phyloP scores from a whole-genome alignment of 2,329 filamentous ascomycete species.

The Colletotrichum camelliae region DNA sequence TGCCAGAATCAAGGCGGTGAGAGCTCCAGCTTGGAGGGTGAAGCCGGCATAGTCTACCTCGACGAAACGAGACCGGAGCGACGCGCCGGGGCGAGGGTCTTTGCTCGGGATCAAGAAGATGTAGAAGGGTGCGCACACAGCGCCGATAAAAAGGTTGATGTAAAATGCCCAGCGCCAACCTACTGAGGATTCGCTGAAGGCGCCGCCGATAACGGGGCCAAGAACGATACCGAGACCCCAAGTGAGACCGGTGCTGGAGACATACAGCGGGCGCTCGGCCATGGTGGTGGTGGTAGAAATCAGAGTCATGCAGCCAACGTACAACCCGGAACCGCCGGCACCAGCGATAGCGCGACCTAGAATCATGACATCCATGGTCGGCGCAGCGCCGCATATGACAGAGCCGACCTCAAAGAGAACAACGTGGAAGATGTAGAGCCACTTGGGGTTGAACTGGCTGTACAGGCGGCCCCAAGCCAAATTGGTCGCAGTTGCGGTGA shows the following conservation, averaged over 20 bases:
- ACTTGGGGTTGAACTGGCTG: constrained; percentile 34
- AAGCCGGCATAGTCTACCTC: constrained; percentile 51
- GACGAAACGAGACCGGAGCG: constrained; percentile 30
- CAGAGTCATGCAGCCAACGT: constrained; percentile 7
- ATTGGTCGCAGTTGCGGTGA: not conserved
- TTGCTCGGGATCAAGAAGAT: constrained; percentile 30
- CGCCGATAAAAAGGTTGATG: constrained; percentile 57
- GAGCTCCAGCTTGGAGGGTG: constrained; percentile 43
- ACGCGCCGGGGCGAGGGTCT: constrained; percentile 22
- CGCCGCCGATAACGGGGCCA: constrained; percentile 44
- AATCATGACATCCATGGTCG: constrained; percentile 47
- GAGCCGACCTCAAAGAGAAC: constrained; percentile 41
- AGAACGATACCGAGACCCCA: constrained; percentile 52
- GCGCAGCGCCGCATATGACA: constrained; percentile 42
- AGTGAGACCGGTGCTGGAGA: constrained; percentile 26
- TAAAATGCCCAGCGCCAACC: constrained; percentile 53
- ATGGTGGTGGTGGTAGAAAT: not conserved
- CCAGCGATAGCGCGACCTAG: constrained; percentile 46
- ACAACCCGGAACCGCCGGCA: constrained; percentile 33
- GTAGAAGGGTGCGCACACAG: constrained; percentile 30
- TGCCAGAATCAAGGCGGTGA: constrained; percentile 48
- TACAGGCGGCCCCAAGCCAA: constrained; percentile 34
- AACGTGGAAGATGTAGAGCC: constrained; percentile 33
- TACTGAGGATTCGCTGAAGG: constrained; percentile 41
- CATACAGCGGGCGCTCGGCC: constrained; percentile 11